Conservation (phyloP, 169 alveolate genomes). For the Plasmodium malariae region DNA sequence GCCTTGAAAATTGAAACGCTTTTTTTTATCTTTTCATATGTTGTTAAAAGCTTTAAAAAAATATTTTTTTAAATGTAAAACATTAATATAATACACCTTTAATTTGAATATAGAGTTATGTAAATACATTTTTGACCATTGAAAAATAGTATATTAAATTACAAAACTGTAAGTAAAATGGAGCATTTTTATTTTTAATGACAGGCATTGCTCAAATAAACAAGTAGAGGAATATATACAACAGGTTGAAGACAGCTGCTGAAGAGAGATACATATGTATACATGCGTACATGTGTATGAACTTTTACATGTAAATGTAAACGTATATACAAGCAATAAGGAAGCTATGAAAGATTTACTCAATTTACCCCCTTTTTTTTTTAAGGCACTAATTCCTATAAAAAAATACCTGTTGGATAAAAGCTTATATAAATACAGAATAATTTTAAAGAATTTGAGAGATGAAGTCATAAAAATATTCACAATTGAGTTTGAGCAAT, state of each 20-base stretch:
- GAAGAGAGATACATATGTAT: not conserved
- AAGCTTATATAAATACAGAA: conserved; percentile 56
- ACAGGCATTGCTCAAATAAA: conserved; percentile 64
- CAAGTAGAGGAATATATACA: conserved; percentile 67
- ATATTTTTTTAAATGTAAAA: too few relatives aligned
- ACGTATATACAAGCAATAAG: too few relatives aligned
- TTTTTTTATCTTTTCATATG: too few relatives aligned
- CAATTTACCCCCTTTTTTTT: not conserved
- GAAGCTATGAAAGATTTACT: too few relatives aligned
- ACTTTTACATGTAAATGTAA: too few relatives aligned
- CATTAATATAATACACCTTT: too few relatives aligned
- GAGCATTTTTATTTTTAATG: not conserved
- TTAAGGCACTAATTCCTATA: conserved; percentile 56
- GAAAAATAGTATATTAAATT: too few relatives aligned
- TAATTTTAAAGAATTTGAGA: conserved; percentile 46
- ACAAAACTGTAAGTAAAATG: not conserved
- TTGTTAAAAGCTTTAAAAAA: too few relatives aligned
- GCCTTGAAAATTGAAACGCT: too few relatives aligned
- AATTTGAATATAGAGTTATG: too few relatives aligned
- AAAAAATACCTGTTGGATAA: conserved; percentile 24
- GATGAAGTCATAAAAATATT: conserved; percentile 41
- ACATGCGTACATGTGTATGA: conserved; percentile 5
- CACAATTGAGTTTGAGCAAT: conserved; percentile 67
- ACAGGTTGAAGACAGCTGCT: conserved; percentile 18
- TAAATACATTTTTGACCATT: too few relatives aligned